Evolutionary conservation across 352 stramenopile genomes (phyloP), one percentile per base, ranked within the genome.

Genomic region (Phytophthora boehmeriae): DNA sequence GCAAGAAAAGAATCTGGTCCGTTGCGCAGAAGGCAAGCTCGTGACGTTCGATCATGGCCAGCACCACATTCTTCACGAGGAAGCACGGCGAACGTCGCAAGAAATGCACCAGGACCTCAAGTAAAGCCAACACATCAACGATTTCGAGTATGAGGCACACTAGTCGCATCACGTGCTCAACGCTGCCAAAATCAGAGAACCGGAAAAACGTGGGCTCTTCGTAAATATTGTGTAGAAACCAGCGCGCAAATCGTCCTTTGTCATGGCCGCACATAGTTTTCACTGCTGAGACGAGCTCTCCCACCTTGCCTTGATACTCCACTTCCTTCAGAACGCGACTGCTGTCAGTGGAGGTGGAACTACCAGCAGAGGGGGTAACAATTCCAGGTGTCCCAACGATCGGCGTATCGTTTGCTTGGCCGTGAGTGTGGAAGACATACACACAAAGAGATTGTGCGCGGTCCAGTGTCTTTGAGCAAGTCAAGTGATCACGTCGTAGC

Each of bases 191-290:
- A 62, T 94, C 85, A 5, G 84, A 93, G 45, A 94, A 90, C 0
- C 80, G 73, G 46, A 96, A 96, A 57, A 96, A 96, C 0, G 73
- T 83, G 3, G 65, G 28, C 47, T 93, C 81, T 53, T 92, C 80
- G 64, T 96, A 96, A 46, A 96, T 85, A 27, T 94, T 89, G 41
- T 81, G 75, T 8, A 94, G 47, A 34, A 96, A 93, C 87, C 87
- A 96, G 16, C 78, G 58, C 2, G 87, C 82, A 39, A 93, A 93
- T 8, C 87, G 79, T 16, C 84, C 84, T 68, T 94, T 96, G 63
- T 96, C 87, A 50, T 96, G 82, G 0, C 83, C 85, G 28, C 85
- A 93, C 78, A 96, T 91, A 0, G 80, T 94, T 63, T 96, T 96
- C 19, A 96, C 83, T 20, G 83, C 80, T 28, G 83, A 93, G 11